phyloP scores from a whole-genome alignment of 495 filamentous ascomycete species.

The Cairneyella variabilis region DNA sequence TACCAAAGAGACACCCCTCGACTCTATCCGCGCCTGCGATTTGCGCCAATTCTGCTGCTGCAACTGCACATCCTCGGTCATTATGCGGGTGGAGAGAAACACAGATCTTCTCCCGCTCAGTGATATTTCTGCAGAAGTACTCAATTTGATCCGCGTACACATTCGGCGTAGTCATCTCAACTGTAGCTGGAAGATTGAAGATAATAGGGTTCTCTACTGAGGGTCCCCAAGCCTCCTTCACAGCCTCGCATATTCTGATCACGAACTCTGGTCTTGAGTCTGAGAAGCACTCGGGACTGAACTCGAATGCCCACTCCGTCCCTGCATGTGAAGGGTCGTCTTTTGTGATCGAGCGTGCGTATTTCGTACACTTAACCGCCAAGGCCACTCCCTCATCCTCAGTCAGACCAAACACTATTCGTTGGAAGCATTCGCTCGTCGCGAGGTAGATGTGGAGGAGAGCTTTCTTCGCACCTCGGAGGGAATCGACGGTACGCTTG shows the following conservation, averaged over 20 bases:
- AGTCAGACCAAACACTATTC: constrained; percentile 82
- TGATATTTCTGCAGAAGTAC: constrained; percentile 83
- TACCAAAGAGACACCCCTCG: constrained; percentile 92
- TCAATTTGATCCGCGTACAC: constrained; percentile 97
- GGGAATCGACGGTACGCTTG: constrained; percentile 79
- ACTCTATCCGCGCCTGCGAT: constrained; percentile 98
- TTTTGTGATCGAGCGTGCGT: constrained; percentile 88
- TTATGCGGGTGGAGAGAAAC: constrained; percentile 91
- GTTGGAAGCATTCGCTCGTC: constrained; percentile 88
- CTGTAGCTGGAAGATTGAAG: constrained; percentile 96
- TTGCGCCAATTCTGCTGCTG: constrained; percentile 81
- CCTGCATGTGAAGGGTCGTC: constrained; percentile 73
- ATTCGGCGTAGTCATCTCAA: constrained; percentile 95
- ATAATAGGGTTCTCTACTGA: constrained; percentile 80
- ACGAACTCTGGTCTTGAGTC: constrained; percentile 84
- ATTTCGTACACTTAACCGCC: constrained; percentile 82
- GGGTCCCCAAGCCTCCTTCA: constrained; percentile 93
- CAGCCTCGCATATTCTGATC: constrained; percentile 83
- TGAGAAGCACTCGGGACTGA: constrained; percentile 95
- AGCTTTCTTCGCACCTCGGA: constrained; percentile 91
- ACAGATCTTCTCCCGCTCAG: constrained; percentile 74
- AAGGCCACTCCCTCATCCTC: constrained; percentile 78
- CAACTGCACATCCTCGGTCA: constrained; percentile 88
- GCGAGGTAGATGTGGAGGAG: constrained; percentile 95
- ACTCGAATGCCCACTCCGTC: constrained; percentile 93